These are phyloP conservation scores for Emericellopsis cladophorae DNA, from an alignment of 2,329 filamentous ascomycete genomes.

Conservation along the genomic window DNA sequence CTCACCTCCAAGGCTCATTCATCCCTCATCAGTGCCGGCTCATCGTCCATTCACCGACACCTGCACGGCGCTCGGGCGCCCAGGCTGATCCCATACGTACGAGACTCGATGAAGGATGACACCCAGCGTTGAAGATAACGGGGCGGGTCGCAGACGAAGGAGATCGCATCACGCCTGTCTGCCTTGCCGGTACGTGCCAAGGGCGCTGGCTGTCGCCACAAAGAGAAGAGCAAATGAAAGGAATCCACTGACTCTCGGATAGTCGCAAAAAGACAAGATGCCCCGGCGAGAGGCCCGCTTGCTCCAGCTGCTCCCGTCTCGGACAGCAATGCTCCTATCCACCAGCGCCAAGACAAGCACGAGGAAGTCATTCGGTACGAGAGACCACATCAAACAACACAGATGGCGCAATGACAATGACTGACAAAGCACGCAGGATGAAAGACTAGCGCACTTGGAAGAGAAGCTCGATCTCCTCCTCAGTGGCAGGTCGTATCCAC, in stretches of 20 bases:
- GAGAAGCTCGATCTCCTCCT: conserved; percentile 38
- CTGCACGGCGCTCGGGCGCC: too few species aligned
- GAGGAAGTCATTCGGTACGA: conserved; percentile 29
- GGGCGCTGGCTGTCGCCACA: background rate
- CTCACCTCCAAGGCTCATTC: too few species aligned
- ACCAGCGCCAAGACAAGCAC: conserved; percentile 19
- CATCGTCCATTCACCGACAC: background rate
- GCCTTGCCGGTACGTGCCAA: conserved; percentile 27
- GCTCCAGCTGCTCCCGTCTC: conserved; percentile 35
- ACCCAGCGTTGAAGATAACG: conserved; percentile 13
- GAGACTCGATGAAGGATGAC: background rate
- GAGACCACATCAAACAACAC: background rate
- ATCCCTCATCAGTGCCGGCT: too few species aligned
- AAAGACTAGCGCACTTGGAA: conserved; percentile 35
- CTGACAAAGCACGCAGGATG: conserved; percentile 21
- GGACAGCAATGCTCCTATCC: conserved; percentile 34
- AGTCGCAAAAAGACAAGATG: conserved; percentile 33
- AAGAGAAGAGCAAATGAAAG: background rate
- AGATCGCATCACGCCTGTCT: conserved; percentile 29
- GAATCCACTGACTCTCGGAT: background rate
- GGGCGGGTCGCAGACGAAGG: conserved; percentile 19
- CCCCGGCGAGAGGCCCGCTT: conserved; percentile 36
- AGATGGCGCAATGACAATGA: too few species aligned
- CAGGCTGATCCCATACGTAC: too few species aligned
- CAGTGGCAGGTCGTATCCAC: conserved; percentile 23